Percentiles rank a stretch among this genome's conserved stretches.
phyloP scores from a whole-genome alignment of 225 moss, liverwort and hornwort genomes.

The Pseudoscleropodium purum region DNA sequence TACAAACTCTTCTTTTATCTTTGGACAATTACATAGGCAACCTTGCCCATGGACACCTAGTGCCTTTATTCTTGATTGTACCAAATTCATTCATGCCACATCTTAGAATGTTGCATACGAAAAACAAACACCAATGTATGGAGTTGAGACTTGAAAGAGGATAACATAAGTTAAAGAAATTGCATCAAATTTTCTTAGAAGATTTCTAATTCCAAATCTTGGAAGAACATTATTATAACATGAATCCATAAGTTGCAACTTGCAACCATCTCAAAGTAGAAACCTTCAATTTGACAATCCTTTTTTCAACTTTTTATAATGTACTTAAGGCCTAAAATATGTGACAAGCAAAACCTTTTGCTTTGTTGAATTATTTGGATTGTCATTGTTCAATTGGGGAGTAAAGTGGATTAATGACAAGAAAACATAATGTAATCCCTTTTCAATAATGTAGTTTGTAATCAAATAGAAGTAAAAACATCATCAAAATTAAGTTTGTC shows the following conservation, averaged over 20 bases:
- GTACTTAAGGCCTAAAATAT: background rate
- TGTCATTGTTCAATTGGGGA: background rate
- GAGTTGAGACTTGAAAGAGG: background rate
- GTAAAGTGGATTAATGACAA: background rate
- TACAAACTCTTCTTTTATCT: background rate
- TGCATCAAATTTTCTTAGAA: background rate
- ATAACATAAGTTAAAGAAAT: background rate
- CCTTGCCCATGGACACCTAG: background rate
- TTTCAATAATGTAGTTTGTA: background rate
- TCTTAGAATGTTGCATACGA: background rate
- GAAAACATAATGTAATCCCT: background rate
- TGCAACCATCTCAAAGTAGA: background rate
- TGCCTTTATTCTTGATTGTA: background rate
- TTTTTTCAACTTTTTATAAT: background rate
- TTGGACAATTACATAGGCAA: too few species aligned
- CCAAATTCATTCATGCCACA: background rate
- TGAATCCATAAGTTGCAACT: background rate
- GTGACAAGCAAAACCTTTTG: background rate
- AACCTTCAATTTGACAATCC: background rate
- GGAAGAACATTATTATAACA: background rate
- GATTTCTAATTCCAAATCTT: background rate
- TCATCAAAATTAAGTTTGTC: background rate
- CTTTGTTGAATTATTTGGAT: background rate
- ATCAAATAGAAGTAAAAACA: background rate
- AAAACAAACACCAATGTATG: background rate